Conservation (phyloP, 345 rosid genomes). For the Eucalyptus erythrocorys region DNA sequence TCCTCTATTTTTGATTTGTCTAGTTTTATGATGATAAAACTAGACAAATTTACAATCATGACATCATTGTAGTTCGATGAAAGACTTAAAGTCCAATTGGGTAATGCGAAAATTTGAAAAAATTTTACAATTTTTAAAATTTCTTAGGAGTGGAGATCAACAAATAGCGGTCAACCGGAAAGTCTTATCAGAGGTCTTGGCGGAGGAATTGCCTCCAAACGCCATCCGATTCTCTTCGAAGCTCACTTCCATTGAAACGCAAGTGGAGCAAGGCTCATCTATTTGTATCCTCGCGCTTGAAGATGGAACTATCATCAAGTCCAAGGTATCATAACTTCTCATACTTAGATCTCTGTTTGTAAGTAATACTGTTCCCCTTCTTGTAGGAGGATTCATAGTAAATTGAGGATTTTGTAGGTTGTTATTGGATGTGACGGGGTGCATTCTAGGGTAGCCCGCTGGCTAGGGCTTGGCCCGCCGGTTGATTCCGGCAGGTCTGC, state of each 20-base stretch:
- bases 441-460: conserved; percentile 18
- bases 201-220: conserved; percentile 14
- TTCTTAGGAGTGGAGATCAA: background rate
- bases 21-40: background rate
- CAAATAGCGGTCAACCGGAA: conserved; percentile 10
- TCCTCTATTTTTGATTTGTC: background rate
- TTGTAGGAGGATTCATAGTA: background rate
- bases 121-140: background rate
- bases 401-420: background rate
- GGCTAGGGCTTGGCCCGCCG: conserved; percentile 12
- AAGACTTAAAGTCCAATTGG: background rate
- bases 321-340: conserved; percentile 1
- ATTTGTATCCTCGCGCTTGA: conserved; percentile 1
- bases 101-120: background rate
- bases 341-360: background rate
- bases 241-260: conserved; percentile 6
- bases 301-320: conserved; percentile 21
- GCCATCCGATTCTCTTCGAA: conserved; percentile 21
- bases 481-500: conserved; percentile 10
- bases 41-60: background rate
- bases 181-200: conserved; percentile 7
- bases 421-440: conserved; percentile 36
- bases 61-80: background rate
- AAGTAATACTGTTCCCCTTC: background rate
- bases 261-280: background rate